These are phyloP conservation scores for Barbarea vulgaris DNA, from an alignment of 345 rosid genomes.

Conservation along the genomic window DNA sequence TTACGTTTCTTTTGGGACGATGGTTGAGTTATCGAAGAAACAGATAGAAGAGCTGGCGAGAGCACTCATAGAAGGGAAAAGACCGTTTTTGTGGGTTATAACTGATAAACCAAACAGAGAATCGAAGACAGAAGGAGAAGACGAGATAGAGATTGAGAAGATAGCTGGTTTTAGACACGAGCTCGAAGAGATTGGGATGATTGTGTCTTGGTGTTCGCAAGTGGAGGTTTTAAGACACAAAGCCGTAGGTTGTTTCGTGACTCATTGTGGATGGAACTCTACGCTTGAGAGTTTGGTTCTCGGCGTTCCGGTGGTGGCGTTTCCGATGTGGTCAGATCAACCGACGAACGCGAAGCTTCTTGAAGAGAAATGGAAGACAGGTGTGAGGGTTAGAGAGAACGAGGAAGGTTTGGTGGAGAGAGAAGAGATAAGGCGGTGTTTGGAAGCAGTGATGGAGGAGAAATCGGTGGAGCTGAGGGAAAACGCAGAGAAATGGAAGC, in stretches of 20 bases:
- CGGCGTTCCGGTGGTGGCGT: slow-evolving; percentile 69
- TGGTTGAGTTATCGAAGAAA: slow-evolving; percentile 43
- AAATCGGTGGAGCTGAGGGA: slow-evolving; percentile 43
- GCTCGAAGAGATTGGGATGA: slow-evolving; percentile 54
- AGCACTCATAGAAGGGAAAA: slow-evolving; percentile 37
- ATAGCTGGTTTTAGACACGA: slow-evolving; percentile 40
- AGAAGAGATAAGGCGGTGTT: slow-evolving; percentile 61
- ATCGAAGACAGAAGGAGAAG: slow-evolving; percentile 24
- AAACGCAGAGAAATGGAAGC: slow-evolving; percentile 60
- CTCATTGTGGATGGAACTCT: slow-evolving; percentile 86
- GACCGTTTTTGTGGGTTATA: slow-evolving; percentile 59
- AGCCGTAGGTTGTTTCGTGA: slow-evolving; percentile 61
- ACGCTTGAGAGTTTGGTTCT: slow-evolving; percentile 57
- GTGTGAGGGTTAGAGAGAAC: slow-evolving; percentile 53
- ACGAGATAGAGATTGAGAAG: slow-evolving; percentile 18
- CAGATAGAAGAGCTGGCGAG: slow-evolving; percentile 53
- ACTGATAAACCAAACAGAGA: slow-evolving; percentile 40
- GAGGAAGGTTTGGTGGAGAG: slow-evolving; percentile 50
- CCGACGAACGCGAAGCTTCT: slow-evolving; percentile 59
- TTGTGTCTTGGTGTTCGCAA: slow-evolving; percentile 72
- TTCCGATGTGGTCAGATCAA: slow-evolving; percentile 75
- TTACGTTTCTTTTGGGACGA: slow-evolving; percentile 69
- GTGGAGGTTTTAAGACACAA: slow-evolving; percentile 56
- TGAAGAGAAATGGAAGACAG: slow-evolving; percentile 56
- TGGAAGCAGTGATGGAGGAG: slow-evolving; percentile 58